Evolutionary conservation across 2,329 filamentous ascomycete genomes (phyloP), one percentile per base, ranked within the genome.

Genomic region (Sphaerulina musiva): DNA sequence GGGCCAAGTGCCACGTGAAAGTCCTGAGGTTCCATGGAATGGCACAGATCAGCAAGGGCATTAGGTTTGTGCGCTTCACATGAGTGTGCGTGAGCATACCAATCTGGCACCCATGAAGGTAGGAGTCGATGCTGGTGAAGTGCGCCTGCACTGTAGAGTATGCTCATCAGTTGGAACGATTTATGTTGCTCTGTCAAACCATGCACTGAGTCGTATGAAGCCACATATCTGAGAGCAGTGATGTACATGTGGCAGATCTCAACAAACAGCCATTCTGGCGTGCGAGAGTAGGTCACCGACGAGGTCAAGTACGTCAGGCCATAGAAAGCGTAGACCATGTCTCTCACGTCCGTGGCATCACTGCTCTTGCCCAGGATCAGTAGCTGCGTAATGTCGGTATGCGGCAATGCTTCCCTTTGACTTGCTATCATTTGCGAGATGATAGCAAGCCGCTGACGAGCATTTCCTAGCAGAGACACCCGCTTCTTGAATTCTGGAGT

Each of bases 71-170:
- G 34, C 34, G 12, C 4, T 11, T 38, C 10, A 6, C 34, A 10
- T 10, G 8, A 17, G 14, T 17, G 14, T 17, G 12, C 2, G 12
- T 12, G 2, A n/a, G 34, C 34, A 11, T 38, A 38, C 34, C 41
- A 51, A 43, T 68, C 66, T 8, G 69, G 69, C 0, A 69, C 63
- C 68, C 68, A 71, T 6, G 65, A 68, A 2, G 67, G 65, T 14
- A 69, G 58, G 1, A 48, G 48, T 51, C 56, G 47, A 60, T 64
- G 60, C 40, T 67, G 66, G 47, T 67, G 65, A 9, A 68, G 59
- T 14, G 48, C 46, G 4, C 66, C 66, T 10, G 64, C 64, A 43
- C 64, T 66, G 53, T 66, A 67, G 17, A 68, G 20, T 38, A 68
- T 66, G 57, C 59, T 66, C 66, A 61, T 66, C 26, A 59, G 62